Evolutionary conservation across 140 eudicot genomes (phyloP), one percentile per base, ranked within the genome.

Genomic region (Oenanthe javanica): DNA sequence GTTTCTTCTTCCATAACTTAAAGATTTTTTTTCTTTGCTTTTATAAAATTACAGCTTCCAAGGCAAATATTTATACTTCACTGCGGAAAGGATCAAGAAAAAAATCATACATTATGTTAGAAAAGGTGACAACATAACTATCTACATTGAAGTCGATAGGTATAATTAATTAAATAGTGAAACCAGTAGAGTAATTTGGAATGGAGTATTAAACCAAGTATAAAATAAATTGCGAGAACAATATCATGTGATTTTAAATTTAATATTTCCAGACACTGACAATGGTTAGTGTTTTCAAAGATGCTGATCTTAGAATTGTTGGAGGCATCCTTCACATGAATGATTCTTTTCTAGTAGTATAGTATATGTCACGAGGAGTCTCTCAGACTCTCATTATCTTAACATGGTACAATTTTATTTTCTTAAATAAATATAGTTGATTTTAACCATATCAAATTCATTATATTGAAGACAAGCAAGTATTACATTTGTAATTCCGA

Each of bases 1-100:
- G 91, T 82, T 23, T 83, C 97, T 46, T 80, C 93, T 80, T 88
- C 93, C 98, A 93, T 93, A 46, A 43, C 85, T 74, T 52, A 77
- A 66, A 57, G 11, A 48, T 50, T 50, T 50, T 21, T 19, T 6
- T 50, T 49, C 14, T 50, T 14, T 1, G 6, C 69, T 59, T 59
- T 8, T 5, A 21, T 1, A 21, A 1, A 4, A 7, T 21, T 59
- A 1, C n/a, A 59, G 31, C 14, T 59, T 14, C 13, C 4, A 7
- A 6, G 69, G 6, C 27, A 19, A 48, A 59, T 59, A n/a, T 57
- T 57, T 21, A 4, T 59, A 59, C 31, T 59, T 59, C 31, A 21
- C 69, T 59, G 69, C 36, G 7, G 36, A 59, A 1, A 59, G 36
- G 14, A 59, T n/a, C 69, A 59, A 59, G 69, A 27, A 59, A 59